Evolutionary conservation across 306 rosid genomes (phyloP), one percentile per base, ranked within the genome.

Genomic region (Vigna mungo): DNA sequence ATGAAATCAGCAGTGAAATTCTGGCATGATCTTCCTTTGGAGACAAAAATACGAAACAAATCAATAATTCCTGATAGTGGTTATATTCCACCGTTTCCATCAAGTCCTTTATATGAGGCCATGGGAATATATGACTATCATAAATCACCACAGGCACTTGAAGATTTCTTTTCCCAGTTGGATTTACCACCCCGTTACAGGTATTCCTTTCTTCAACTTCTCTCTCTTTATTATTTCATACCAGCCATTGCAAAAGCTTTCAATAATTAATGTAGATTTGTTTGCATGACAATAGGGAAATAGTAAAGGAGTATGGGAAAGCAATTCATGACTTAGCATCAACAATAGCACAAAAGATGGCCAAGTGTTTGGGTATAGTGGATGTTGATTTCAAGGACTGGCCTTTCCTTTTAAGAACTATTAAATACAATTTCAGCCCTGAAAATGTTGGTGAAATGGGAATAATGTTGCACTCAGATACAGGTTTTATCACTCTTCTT

Each of bases 201-300:
- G 90, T n/a, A n/a, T 88, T 75, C 46, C 17, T 20, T 11, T 44
- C 15, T 44, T 44, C 49, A 2, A 2, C 9, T 16, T 11, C 49
- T 44, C 16, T 44, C 41, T 36, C n/a, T n/a, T n/a, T n/a, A n/a
- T 7, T 36, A 4, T 44, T 1, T 10, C 5, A 74, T 74, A 21
- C 89, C 86, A 6, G 87, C 90, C 91, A 90, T 87, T 79, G 88
- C 91, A 15, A 75, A 63, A 68, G 88, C 86, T 84, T 86, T 82
- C 30, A 21, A 3, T 30, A 4, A 30, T 3, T 30, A 4, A 30
- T 3, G 34, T 30, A 0, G 5, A 30, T 30, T 3, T 30, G 34
- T 30, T 30, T 27, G 30, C 30, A 30, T 36, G 2, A 43, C 14
- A n/a, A n/a, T n/a, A 43, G 47, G 47, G 0, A 43, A 43, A 43